Conservation (phyloP, 768 basidiomycete species). For the Suillus americanus region DNA sequence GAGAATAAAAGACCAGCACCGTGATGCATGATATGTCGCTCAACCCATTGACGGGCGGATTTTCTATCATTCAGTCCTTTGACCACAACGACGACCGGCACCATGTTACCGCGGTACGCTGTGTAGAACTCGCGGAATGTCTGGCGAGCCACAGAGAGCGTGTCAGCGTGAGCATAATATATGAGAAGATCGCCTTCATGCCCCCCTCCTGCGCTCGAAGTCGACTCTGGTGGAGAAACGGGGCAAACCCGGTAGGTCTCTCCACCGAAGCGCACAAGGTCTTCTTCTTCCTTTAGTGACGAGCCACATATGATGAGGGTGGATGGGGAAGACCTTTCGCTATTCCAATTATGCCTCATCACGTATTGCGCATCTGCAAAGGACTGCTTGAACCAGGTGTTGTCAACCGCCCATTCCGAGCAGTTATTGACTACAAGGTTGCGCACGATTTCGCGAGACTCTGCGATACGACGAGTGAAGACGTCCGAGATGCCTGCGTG, state of each 20-base stretch:
- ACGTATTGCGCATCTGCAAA: not conserved
- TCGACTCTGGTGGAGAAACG: not conserved
- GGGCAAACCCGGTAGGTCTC: not conserved
- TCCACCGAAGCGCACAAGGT: not conserved
- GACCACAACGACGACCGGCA: constrained; percentile 18
- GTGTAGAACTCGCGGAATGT: constrained; percentile 11
- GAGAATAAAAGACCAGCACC: not conserved
- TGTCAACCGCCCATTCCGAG: not conserved
- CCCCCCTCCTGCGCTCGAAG: not conserved
- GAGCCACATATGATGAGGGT: constrained; percentile 5
- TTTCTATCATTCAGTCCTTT: constrained; percentile 12
- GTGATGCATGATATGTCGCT: not conserved
- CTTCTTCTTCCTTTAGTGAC: not conserved
- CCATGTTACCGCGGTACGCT: constrained; percentile 13
- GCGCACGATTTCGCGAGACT: constrained; percentile 22
- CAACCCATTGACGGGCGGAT: constrained; percentile 9
- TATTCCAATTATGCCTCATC: not conserved
- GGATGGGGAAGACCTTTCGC: not conserved
- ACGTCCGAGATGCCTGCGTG: constrained; percentile 4
- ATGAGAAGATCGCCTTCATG: constrained; percentile 2
- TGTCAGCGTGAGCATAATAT: not conserved
- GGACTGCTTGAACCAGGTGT: constrained; percentile 3
- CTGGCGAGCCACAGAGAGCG: not conserved
- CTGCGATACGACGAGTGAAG: not conserved
- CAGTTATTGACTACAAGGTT: constrained; percentile 24